Base-by-base conservation (phyloP, 2,329 filamentous ascomycete genomes). In the Nigrospora sphaerica region DNA sequence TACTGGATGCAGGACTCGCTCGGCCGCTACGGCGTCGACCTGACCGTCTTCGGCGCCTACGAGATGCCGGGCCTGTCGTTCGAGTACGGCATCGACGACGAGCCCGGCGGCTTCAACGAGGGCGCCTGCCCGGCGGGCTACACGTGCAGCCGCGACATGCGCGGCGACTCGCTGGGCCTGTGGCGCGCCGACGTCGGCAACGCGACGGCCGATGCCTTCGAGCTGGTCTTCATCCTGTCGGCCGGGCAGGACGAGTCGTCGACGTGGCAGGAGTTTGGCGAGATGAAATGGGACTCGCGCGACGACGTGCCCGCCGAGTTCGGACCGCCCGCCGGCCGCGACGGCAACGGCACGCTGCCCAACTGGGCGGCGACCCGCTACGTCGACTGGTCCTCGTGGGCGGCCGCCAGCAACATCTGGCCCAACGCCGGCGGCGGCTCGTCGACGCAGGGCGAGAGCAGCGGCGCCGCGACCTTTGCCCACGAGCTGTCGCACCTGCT, bases 1-100 rank as follows among this genome's bases (percentile, higher is more conserved):
- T 78, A 78, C 54, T 78, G 75, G 74, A 78, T 77, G 74, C 73
- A 73, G 44, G 74, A 78, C 56, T 75, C 72, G 1, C 70, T 66
- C 12, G 74, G 75, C 3, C 66, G 69, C 16, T 78, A 70, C 48
- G 75, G 75, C 13, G 74, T 77, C 10, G 71, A 77, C 46, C 52
- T 78, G 55, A 77, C 73, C 0, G 69, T 70, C 0, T 78, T 76
- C 47, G 75, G 75, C 0, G 65, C 73, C 0, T 78, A 78, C 47
- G 61, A 62, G n/a, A 61, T 78, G 58, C 75, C 74, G 1, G 58
- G 59, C 3, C 61, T 64, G 28, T 67, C 67, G 2, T 77, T 69
- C 47, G 72, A 77, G 52, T 77, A 78, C 42, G 75, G 74, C 12
- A 56, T 78, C 9, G 71, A 73, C 36, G 62, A 70, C 46, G 64